Evolutionary conservation across 345 rosid genomes (phyloP), one percentile per base, ranked within the genome.

Genomic region (Jatropha curcas): DNA sequence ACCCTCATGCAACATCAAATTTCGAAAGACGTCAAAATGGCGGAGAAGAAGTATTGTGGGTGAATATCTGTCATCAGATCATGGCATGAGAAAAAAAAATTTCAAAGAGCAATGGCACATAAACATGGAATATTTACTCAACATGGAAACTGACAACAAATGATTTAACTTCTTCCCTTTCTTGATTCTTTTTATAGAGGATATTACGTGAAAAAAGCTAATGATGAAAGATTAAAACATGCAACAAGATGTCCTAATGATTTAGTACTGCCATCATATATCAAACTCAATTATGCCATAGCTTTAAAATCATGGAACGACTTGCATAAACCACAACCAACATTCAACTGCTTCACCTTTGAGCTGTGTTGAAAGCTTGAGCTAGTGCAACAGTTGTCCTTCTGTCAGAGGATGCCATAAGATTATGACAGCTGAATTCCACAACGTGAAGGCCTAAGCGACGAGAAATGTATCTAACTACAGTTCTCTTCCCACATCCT

Each of bases 401-500:
- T 81, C 82, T 86, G 76, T 90, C 98, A 70, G 97, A 85, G 43
- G 98, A 85, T 28, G 93, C 81, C 82, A 80, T 80, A 65, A 94
- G 82, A 80, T 68, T 86, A 77, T 92, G 95, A 77, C 99, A 95
- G 82, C 96, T 95, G 81, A 85, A 84, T 80, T 95, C 99, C 75
- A 95, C 94, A 28, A 92, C 92, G 86, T 92, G 98, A 74, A 92
- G 75, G 58, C 98, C 98, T 84, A 92, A 70, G 50, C 89, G 82
- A 64, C 78, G 80, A 72, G 97, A 90, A 76, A 95, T 84, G 77
- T 89, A 82, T 81, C 85, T 88, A 80, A 95, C 84, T 79, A 89
- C 90, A 31, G 97, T 91, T 84, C 86, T 89, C 90, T 92, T 95
- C 72, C 99, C 97, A 69, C 92, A 89, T 53, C 99, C 99, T 95